Percentiles rank a stretch among this genome's conserved stretches.
phyloP scores from a whole-genome alignment of 495 filamentous ascomycete genomes.

The Friedmanniomyces simplex region DNA sequence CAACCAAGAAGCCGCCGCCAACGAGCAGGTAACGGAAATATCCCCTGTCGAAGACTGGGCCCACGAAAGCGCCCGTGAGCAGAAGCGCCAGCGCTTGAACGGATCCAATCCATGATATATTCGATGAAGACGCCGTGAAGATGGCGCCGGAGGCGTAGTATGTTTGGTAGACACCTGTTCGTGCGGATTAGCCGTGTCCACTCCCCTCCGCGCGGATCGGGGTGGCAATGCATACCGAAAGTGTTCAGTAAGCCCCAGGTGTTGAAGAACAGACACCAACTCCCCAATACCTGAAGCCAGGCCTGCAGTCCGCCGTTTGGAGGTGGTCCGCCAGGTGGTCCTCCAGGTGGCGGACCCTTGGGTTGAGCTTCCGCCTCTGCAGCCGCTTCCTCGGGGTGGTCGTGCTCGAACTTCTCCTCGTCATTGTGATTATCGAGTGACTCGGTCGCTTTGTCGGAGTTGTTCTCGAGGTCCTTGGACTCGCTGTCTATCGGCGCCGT shows the following conservation, averaged over 20 bases:
- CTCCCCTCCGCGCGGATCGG: too few species aligned
- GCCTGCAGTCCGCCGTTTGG: conserved; percentile 41
- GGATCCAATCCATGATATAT: conserved; percentile 42
- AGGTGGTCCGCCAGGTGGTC: conserved; percentile 18
- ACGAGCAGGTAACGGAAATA: conserved; percentile 37
- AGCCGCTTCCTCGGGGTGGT: conserved; percentile 9
- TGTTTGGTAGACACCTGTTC: conserved; percentile 39
- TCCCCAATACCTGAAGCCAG: conserved; percentile 43
- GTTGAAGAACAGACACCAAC: conserved; percentile 45
- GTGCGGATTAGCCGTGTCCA: conserved; percentile 24
- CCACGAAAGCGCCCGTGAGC: conserved; percentile 33
- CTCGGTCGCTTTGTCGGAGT: not conserved
- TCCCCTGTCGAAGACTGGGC: conserved; percentile 38
- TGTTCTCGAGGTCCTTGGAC: not conserved
- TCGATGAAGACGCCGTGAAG: conserved; percentile 23
- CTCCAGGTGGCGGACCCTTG: not conserved
- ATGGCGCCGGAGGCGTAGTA: conserved; percentile 39
- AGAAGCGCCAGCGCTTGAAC: conserved; percentile 37
- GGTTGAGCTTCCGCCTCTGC: conserved; percentile 7
- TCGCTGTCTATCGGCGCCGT: not conserved
- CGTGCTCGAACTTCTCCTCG: conserved; percentile 8
- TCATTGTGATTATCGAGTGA: not conserved
- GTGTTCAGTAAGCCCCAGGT: conserved; percentile 35
- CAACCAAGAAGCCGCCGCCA: conserved; percentile 57
- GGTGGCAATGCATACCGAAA: not conserved